Conservation (phyloP, 176 grass and related monocot species). For the Phoenix dactylifera region DNA sequence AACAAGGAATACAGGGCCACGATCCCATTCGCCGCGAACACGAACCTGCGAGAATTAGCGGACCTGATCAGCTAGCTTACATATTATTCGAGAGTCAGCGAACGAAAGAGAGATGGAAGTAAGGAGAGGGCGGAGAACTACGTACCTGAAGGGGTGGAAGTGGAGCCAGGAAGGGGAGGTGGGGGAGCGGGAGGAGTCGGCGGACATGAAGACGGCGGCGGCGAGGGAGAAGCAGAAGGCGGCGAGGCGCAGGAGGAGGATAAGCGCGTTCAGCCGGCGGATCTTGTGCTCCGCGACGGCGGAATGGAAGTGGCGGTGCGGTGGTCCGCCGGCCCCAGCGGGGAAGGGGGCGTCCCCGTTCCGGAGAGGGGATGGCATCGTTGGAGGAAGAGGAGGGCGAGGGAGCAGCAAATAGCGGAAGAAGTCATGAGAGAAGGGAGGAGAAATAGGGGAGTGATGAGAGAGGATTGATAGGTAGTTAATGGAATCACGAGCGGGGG, state of each 20-base stretch:
- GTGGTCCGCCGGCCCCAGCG: neutral
- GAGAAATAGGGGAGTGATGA: too few relatives aligned
- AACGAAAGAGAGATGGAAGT: too few relatives aligned
- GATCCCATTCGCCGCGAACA: conserved; percentile 67
- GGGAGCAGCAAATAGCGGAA: too few relatives aligned
- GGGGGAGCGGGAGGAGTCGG: conserved; percentile 17
- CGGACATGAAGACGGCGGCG: conserved; percentile 25
- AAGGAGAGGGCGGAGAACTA: neutral
- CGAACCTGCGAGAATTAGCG: conserved; percentile 21
- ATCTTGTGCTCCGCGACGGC: conserved; percentile 29
- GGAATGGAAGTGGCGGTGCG: conserved; percentile 15
- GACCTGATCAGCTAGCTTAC: too few relatives aligned
- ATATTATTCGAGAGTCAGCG: too few relatives aligned
- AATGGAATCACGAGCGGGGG: too few relatives aligned
- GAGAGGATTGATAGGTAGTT: too few relatives aligned
- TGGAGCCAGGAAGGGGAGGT: conserved; percentile 17
- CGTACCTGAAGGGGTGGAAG: conserved; percentile 14
- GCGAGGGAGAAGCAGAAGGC: conserved; percentile 43
- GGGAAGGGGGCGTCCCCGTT: conserved; percentile 13
- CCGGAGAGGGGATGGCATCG: conserved; percentile 34
- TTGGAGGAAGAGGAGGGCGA: neutral
- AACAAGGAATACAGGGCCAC: conserved; percentile 57
- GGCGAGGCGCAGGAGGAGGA: conserved; percentile 36
- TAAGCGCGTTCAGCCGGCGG: conserved; percentile 25
- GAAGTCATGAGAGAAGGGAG: too few relatives aligned